Percentiles rank a stretch among this genome's conserved stretches.
These are phyloP conservation scores for Pleurotus tuber-regium DNA, from an alignment of 768 basidiomycete species.

Conservation along the genomic window DNA sequence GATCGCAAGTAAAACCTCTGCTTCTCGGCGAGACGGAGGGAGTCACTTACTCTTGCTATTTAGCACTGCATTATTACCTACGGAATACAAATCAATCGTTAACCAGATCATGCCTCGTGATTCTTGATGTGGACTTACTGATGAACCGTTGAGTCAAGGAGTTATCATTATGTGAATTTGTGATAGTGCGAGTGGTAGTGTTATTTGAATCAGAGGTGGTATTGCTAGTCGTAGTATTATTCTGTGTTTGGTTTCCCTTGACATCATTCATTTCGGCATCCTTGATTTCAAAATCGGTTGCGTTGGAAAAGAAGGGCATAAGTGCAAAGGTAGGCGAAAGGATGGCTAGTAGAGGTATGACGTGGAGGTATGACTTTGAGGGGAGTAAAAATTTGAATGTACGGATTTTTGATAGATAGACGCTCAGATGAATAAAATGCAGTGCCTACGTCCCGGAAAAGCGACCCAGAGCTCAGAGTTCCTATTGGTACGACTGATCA, in stretches of 20 bases:
- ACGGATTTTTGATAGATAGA: no score
- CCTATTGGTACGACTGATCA: no score
- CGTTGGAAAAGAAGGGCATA: neutral
- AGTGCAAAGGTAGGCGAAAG: slow-evolving; percentile 26
- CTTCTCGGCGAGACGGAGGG: neutral
- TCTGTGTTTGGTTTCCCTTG: neutral
- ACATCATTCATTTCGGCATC: slow-evolving; percentile 4
- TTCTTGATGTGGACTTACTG: neutral
- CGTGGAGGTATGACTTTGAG: no score
- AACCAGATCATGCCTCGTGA: no score
- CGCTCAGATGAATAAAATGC: no score
- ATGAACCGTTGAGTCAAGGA: neutral
- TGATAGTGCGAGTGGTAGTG: neutral
- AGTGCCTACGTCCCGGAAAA: no score
- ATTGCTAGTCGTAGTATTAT: neutral
- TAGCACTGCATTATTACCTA: neutral
- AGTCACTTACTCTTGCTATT: neutral
- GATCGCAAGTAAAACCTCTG: no score
- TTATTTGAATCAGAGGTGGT: slow-evolving; percentile 6
- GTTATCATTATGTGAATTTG: slow-evolving; percentile 2
- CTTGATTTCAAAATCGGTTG: neutral
- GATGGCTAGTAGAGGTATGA: no score
- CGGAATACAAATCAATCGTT: neutral
- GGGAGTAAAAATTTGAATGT: no score
- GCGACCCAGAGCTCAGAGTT: no score